Base-by-base conservation (phyloP, 495 filamentous ascomycete species). In the Trichocladium uniseriatum region DNA sequence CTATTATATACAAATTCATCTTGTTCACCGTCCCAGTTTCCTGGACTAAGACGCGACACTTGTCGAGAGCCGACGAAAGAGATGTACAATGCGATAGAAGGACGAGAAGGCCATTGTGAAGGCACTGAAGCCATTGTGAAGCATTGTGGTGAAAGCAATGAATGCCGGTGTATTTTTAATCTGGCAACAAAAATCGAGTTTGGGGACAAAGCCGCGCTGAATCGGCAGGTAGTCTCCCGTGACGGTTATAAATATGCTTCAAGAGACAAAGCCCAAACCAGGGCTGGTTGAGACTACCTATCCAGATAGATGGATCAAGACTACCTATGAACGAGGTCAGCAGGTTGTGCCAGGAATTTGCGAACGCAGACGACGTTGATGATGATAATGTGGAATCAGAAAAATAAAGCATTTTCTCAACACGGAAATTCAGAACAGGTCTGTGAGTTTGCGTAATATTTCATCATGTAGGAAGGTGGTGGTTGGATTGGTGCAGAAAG, bases 361-460 rank as follows among this genome's bases (percentile, higher is more conserved):
- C 32, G 3, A 2, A 7, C 20, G 35, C 5, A 36, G 8, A 16
- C 4, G 10, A 20, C 45, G 21, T 15, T 29, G 32, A 6, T 15
- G 11, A 32, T 13, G 5, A 38, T 14, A 24, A 41, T 10, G 28
- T 43, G 48, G 41, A 38, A 61, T 70, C 65, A 72, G 67, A 48
- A 61, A 56, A 68, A 21, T 13, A 40, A 61, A 69, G 70, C 70
- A 62, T 65, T 61, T 55, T 68, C 63, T 75, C 74, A 65, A 73
- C 74, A 77, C 53, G 52, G 38, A 38, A 13, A 22, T 74, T 78
- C 72, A 73, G 74, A 78, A 77, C 74, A 78, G 74, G 74, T 77
- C 74, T 78, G 74, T 76, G 69, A 75, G 55, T 45, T 52, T 69
- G 67, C 66, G 65, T 68, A 55, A 42, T 4, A 50, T 69, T 64